Base-by-base conservation (phyloP, 495 filamentous ascomycete species). In the Neurospora sp. region DNA sequence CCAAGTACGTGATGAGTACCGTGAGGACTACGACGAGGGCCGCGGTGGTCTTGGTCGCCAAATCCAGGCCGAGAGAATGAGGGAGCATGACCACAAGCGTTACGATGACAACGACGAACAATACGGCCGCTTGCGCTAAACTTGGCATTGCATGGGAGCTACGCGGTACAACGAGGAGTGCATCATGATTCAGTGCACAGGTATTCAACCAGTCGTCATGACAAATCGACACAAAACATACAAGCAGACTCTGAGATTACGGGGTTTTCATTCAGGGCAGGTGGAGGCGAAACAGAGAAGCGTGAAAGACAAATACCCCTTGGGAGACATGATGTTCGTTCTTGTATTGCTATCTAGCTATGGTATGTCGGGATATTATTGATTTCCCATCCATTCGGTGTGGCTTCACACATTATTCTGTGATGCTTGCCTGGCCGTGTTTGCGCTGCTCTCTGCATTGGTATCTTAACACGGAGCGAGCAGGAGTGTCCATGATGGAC, bases 1-100 rank as follows among this genome's bases (percentile, higher is more conserved):
- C 37, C 96, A 99, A 82, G 96, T 99, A 40, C 91, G 96, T 61
- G 96, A 99, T 79, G 96, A 98, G 83, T 99, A 99, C 82, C 89
- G 96, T 8, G 93, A 97, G 76, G 94, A 98, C 81, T 98, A 91
- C 78, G 96, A 99, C 77, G 94, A 96, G 20, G 96, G 96, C 8
- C 89, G 96, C 77, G 96, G 96, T 69, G 96, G 96, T 39, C 73
- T 87, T 44, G 87, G 87, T 2, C 85, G 92, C 68, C 90, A 91
- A 70, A 87, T 92, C 69, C 88, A 88, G 75, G 80, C 85, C 14
- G 89, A 91, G 75, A 84, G 89, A 72, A 80, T 88, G 78, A 89
- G 87, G 76, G 88, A 91, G 68, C 82, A 85, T 69, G 88, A 89
- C 73, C 66, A 77, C 72, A 76, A 71, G 68, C 80, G 82, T 31